Conservation (phyloP, 768 basidiomycete species). For the Rhizopogon salebrosus region DNA sequence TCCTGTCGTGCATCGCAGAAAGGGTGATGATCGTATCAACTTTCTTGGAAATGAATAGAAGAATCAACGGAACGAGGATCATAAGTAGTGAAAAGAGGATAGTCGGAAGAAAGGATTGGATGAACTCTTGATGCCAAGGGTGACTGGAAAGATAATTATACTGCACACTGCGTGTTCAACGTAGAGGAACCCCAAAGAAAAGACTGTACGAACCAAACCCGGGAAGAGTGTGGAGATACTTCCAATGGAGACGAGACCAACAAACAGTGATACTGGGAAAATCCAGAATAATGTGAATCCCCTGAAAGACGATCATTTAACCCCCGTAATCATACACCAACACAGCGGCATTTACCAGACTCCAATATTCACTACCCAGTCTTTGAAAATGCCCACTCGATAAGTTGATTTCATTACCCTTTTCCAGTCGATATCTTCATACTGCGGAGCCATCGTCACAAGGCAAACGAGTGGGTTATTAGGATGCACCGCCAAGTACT, state of each 20-base stretch:
- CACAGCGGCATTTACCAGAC: slow-evolving; percentile 49
- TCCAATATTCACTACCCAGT: slow-evolving; percentile 73
- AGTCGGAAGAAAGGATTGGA: slow-evolving; percentile 76
- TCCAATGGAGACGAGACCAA: slow-evolving; percentile 71
- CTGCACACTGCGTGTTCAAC: slow-evolving; percentile 29
- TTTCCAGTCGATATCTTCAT: slow-evolving; percentile 77
- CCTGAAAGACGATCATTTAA: slow-evolving; percentile 30
- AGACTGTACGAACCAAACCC: slow-evolving; percentile 43
- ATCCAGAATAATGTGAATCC: slow-evolving; percentile 70
- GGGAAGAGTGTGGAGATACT: slow-evolving; percentile 68
- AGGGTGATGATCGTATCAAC: slow-evolving; percentile 83
- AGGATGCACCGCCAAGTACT: slow-evolving; percentile 72
- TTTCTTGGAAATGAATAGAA: slow-evolving; percentile 84
- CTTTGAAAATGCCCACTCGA: slow-evolving; percentile 69
- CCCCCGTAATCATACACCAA: neutral
- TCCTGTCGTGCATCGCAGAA: slow-evolving; percentile 74
- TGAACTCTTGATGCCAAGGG: slow-evolving; percentile 62
- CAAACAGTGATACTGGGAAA: slow-evolving; percentile 66
- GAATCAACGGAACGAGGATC: slow-evolving; percentile 73
- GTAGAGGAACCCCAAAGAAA: neutral
- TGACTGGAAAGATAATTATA: slow-evolving; percentile 66
- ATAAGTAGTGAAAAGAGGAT: slow-evolving; percentile 74
- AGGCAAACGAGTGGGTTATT: slow-evolving; percentile 65
- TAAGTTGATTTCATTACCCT: slow-evolving; percentile 69
- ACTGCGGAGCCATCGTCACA: slow-evolving; percentile 70